Evolutionary conservation across 306 rosid species (phyloP).

Genomic region (Rosa multiflora): DNA sequence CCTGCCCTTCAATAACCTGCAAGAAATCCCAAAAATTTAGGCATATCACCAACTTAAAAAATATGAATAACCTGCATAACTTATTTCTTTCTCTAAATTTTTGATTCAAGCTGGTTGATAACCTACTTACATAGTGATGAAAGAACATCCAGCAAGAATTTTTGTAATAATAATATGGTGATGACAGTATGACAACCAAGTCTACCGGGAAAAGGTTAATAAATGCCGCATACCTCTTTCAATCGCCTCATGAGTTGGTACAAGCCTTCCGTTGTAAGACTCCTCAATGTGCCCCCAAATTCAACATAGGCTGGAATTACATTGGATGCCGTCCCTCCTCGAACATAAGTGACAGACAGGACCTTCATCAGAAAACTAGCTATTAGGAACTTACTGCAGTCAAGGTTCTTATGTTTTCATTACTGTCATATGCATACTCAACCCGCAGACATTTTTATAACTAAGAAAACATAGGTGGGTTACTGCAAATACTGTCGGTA

Average conservation of each 20-base stretch:
- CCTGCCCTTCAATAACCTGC: slow-evolving; percentile 71
- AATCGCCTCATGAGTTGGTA: slow-evolving; percentile 48
- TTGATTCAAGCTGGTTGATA: no score
- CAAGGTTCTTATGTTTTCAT: not conserved
- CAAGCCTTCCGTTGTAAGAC: slow-evolving; percentile 67
- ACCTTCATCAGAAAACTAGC: slow-evolving; percentile 41
- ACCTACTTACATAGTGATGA: not conserved
- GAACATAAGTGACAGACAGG: slow-evolving; percentile 54
- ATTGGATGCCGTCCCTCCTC: slow-evolving; percentile 53
- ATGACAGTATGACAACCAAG: not conserved
- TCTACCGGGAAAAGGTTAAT: not conserved
- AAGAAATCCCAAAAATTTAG: slow-evolving; percentile 8
- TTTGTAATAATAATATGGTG: not conserved
- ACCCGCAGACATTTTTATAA: not conserved
- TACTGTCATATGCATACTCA: not conserved
- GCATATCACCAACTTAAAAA: not conserved
- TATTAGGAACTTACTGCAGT: not conserved
- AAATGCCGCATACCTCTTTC: slow-evolving; percentile 47
- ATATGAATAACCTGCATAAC: not conserved
- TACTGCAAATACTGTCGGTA: not conserved
- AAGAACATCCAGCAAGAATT: no score
- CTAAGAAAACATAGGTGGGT: not conserved
- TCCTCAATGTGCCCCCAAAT: slow-evolving; percentile 70
- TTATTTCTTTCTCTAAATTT: no score
- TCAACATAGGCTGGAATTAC: slow-evolving; percentile 53